These are phyloP conservation scores for Solanum sejunctum DNA, from an alignment of 257 asterid genomes.

Conservation along the genomic window DNA sequence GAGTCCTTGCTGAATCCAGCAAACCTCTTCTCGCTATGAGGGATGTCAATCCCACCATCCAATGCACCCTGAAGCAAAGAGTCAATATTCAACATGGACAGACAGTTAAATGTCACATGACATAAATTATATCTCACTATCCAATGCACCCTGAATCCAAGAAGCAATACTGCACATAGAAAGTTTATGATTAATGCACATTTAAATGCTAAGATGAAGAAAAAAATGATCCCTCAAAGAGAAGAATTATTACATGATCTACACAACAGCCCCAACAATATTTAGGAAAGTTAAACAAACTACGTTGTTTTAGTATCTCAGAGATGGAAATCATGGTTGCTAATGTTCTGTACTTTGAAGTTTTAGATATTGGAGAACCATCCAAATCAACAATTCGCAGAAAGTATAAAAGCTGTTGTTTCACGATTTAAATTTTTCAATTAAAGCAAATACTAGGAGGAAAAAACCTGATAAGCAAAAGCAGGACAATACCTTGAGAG, in stretches of 20 bases:
- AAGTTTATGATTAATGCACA: background rate
- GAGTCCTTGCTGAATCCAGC: slow-evolving; percentile 62
- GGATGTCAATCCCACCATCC: slow-evolving; percentile 75
- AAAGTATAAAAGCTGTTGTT: background rate
- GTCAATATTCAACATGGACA: background rate
- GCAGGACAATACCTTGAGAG: slow-evolving; percentile 47
- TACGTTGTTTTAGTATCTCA: background rate
- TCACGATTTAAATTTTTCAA: background rate
- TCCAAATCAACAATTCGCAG: background rate
- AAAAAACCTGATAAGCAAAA: background rate
- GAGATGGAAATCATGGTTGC: background rate
- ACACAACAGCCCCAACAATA: background rate
- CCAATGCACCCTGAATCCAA: background rate
- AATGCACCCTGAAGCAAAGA: slow-evolving; percentile 43
- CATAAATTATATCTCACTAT: background rate
- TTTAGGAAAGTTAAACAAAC: background rate
- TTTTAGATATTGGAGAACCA: background rate
- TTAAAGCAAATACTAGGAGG: background rate
- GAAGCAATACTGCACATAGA: background rate
- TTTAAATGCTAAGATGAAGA: background rate
- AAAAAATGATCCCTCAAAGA: background rate
- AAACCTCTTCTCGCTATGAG: slow-evolving; percentile 78
- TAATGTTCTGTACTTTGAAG: background rate
- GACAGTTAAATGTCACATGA: background rate
- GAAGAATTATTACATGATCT: background rate